These are phyloP conservation scores for Hypomyces rosellus DNA, from an alignment of 2,329 filamentous ascomycete genomes.

Conservation along the genomic window DNA sequence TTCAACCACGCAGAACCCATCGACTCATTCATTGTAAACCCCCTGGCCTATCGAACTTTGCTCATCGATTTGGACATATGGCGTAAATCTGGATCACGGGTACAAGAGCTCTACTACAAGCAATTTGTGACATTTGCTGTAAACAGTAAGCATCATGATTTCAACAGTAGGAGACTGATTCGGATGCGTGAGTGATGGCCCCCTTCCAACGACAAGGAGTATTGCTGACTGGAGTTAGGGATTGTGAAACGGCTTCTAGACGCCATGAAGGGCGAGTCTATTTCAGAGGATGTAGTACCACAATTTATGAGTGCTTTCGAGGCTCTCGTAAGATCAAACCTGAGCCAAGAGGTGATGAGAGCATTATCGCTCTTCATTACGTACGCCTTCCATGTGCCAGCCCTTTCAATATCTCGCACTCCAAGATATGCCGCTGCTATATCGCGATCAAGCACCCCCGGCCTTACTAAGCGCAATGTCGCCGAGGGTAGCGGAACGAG, in stretches of 20 bases:
- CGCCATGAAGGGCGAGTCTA: slow-evolving; percentile 77
- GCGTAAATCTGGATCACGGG: slow-evolving; percentile 68
- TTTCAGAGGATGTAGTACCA: slow-evolving; percentile 64
- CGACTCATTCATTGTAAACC: slow-evolving; percentile 91
- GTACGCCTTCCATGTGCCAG: slow-evolving; percentile 68
- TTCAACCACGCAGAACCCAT: slow-evolving; percentile 75
- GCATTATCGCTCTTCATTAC: slow-evolving; percentile 89
- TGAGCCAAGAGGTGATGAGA: slow-evolving; percentile 78
- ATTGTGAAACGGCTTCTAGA: slow-evolving; percentile 88
- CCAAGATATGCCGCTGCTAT: slow-evolving; percentile 38
- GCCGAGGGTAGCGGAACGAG: slow-evolving; percentile 27
- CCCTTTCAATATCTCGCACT: slow-evolving; percentile 44
- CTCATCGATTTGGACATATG: slow-evolving; percentile 92
- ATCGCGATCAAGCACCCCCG: slow-evolving; percentile 36
- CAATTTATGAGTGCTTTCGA: slow-evolving; percentile 76
- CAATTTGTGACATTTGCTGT: slow-evolving; percentile 85
- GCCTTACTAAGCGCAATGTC: slow-evolving; percentile 31
- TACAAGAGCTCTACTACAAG: slow-evolving; percentile 85
- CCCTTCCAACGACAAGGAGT: not conserved
- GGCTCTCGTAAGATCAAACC: slow-evolving; percentile 70
- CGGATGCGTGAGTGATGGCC: slow-evolving; percentile 69
- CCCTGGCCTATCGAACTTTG: slow-evolving; percentile 84
- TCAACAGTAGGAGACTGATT: slow-evolving; percentile 80
- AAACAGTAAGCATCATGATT: slow-evolving; percentile 86
- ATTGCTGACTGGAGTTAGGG: slow-evolving; percentile 42